These are phyloP conservation scores for Triangularia verruculosa DNA, from an alignment of 2,329 filamentous ascomycete species.

Conservation along the genomic window DNA sequence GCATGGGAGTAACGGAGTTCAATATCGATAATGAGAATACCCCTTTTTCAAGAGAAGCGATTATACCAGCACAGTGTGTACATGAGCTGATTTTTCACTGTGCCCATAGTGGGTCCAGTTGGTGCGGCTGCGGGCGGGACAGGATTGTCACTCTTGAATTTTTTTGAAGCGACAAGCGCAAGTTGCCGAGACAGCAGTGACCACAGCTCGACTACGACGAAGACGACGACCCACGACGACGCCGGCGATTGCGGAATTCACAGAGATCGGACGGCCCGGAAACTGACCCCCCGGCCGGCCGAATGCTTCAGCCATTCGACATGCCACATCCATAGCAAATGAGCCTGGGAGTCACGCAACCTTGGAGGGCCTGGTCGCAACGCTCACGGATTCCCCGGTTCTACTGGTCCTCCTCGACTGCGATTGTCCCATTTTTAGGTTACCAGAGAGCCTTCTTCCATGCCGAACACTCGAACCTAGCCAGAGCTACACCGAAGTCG, in stretches of 20 bases:
- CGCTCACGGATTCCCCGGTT: slow-evolving; percentile 1
- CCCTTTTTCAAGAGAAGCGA: not conserved
- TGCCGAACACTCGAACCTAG: not conserved
- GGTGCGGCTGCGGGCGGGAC: not conserved
- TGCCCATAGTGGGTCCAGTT: not conserved
- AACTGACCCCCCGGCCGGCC: not conserved
- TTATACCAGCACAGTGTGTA: not conserved
- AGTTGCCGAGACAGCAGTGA: not conserved
- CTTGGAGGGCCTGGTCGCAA: slow-evolving; percentile 37
- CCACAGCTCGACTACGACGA: not conserved
- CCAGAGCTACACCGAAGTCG: not conserved
- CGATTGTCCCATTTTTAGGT: not conserved
- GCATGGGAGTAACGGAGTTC: not conserved
- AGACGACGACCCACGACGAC: not conserved
- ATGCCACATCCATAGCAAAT: slow-evolving; percentile 45
- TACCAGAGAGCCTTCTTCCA: not conserved
- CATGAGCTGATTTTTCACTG: not conserved
- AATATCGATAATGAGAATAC: not conserved
- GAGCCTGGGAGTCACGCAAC: slow-evolving; percentile 44
- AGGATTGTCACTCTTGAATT: not conserved
- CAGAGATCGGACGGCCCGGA: not conserved
- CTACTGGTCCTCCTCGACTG: not conserved
- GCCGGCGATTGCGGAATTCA: not conserved
- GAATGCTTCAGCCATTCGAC: slow-evolving; percentile 6
- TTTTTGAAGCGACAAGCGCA: not conserved